Evolutionary conservation across 352 stramenopile species (phyloP), one percentile per base, ranked within the genome.

Genomic region (Phytophthora pinifolia): DNA sequence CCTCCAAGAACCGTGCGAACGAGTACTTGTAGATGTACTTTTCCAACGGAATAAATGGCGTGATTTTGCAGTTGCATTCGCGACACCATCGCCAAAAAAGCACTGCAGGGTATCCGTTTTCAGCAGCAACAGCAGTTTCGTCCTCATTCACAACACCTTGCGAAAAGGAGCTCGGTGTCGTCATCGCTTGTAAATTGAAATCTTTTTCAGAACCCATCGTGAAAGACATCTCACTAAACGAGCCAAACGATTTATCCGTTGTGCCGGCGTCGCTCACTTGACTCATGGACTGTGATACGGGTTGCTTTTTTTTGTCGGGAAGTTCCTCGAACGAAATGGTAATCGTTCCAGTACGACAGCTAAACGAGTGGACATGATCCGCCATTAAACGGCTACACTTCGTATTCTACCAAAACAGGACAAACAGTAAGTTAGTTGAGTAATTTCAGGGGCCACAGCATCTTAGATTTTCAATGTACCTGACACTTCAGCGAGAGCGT

Each of bases 51-150:
- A 92, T 74, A 31, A 98, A 86, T 9, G 95, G 90, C 8, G 93
- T 97, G 30, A 98, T 93, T 50, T 98, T 86, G 18, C 82, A 76
- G 39, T 82, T 75, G 74, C 96, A 99, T 33, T 96, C 83, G n/a
- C 74, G 92, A 63, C 96, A 99, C 73, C 97, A 98, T n/a, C 94
- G 97, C 92, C 94, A 98, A 53, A 96, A 98, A n/a, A 92, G 85
- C 52, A 99, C 97, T 6, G 74, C 66, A 4, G 83, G 79, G 35
- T 72, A 72, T 5, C 53, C 59, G 9, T 79, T 62, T 10, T 66
- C 55, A 42, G 34, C 51, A 29, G 53, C 47, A 34, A 41, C 41
- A 37, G 46, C 52, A 53, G 37, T 49, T 18, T 78, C 70, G 4
- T 62, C 51, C 33, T 69, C 59, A 25, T 25, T 61, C 14, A 31